Evolutionary conservation across 768 basidiomycete genomes (phyloP), one percentile per base, ranked within the genome.

Genomic region (Hypsizygus marmoreus): DNA sequence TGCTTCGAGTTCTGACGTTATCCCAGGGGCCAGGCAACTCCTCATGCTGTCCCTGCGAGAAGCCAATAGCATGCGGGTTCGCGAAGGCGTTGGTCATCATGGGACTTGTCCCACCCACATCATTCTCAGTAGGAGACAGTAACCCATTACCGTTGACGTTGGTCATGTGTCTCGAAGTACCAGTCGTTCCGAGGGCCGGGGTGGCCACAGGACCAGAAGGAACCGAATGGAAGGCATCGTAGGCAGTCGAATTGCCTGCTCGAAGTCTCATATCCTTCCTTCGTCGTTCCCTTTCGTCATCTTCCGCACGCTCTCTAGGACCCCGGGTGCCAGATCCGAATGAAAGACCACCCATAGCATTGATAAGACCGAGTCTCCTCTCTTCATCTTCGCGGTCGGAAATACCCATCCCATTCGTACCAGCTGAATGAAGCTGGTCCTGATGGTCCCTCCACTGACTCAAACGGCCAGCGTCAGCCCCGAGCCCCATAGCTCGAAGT

Each of bases 161-260:
- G 2, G 73, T 66, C 4, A 62, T 52, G 51, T 72, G 71, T 45
- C 73, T 59, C 13, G 74, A 71, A 2, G 45, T n/a, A n/a, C n/a
- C n/a, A 40, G 2, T 43, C 41, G 22, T 19, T 9, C 10, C 25
- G 26, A 10, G 45, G 45, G 13, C 36, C 53, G 6, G 49, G n/a
- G n/a, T n/a, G n/a, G n/a, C n/a, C n/a, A n/a, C n/a, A 40, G 38
- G 43, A 4, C 56, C 67, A 20, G 71, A 29, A 34, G 68, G 72
- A 1, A 84, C 76, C 1, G 83, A 80, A 60, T 91, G 84, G 70
- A 91, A 93, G 2, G 88, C 85, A 57, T 93, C 90, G 59, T 80
- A 91, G 1, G 86, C 78, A 17, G 72, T 69, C 2, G 77, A 59
- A 53, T 71, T 68, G 32, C 60, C 65, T 35, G 65, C 66, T 19